A percentile compares a stretch with the other conserved stretches of the same genome.
Evolutionary conservation across 192 early-diverging fungal genomes (phyloP).

Genomic region (Gryganskiella cystojenkinii): DNA sequence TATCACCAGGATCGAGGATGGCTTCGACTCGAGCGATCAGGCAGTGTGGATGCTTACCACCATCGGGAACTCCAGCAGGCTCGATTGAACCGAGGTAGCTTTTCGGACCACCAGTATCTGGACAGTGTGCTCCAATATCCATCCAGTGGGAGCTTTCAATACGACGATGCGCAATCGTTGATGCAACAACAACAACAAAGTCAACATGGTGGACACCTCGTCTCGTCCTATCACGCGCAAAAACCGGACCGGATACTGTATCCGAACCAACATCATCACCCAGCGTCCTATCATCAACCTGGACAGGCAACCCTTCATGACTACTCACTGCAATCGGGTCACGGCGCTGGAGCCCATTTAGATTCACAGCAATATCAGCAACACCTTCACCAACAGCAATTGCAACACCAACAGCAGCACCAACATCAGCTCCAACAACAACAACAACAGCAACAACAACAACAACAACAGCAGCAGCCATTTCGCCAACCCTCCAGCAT

Average conservation of each 20-base stretch:
- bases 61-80: conserved; percentile 46
- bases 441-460: conserved; percentile 22
- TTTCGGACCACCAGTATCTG: conserved; percentile 47
- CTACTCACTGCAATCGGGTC: conserved; percentile 18
- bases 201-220: conserved; percentile 14
- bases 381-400: conserved; percentile 9
- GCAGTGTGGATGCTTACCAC: conserved; percentile 50
- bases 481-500: conserved; percentile 13
- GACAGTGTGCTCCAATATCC: conserved; percentile 34
- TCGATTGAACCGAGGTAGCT: conserved; percentile 39
- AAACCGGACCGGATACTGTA: conserved; percentile 31
- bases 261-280: conserved; percentile 21
- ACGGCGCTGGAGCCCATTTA: conserved; percentile 10
- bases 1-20: conserved; percentile 57
- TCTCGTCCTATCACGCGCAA: conserved; percentile 13
- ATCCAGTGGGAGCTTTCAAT: conserved; percentile 3
- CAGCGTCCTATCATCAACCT: conserved; percentile 7
- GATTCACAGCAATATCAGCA: conserved; percentile 16
- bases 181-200: conserved; percentile 27
- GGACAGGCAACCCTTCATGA: conserved; percentile 27
- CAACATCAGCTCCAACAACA: neutral
- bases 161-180: conserved; percentile 30
- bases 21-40: conserved; percentile 51
- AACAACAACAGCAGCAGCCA: conserved; percentile 23
- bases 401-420: conserved; percentile 21